Conservation (phyloP, 116 monocot genomes). For the Phalaenopsis hybrid region DNA sequence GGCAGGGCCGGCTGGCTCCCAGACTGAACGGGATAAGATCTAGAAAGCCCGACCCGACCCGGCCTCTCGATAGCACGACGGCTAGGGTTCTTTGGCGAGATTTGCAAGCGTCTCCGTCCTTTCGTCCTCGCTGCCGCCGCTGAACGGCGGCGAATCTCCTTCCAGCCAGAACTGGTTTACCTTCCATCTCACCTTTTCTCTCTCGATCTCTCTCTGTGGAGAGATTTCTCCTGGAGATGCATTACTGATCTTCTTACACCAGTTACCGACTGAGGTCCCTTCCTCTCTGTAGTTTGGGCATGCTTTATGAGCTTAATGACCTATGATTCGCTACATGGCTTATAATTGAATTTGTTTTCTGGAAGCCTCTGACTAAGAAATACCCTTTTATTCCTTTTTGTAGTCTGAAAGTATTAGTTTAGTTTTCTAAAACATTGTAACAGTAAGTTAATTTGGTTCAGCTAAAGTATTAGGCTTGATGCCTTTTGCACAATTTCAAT, state of each 20-base stretch:
- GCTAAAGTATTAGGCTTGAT: background rate
- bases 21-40: background rate
- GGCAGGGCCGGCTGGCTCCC: background rate
- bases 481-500: background rate
- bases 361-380: background rate
- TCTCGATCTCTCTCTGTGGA: background rate
- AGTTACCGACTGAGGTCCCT: background rate
- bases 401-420: background rate
- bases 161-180: background rate
- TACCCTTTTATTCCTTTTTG: background rate
- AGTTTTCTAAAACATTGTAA: background rate
- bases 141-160: conserved; percentile 4
- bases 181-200: background rate
- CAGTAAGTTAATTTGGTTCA: background rate
- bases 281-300: background rate
- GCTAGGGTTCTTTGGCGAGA: conserved; percentile 2
- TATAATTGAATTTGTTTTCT: background rate
- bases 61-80: background rate
- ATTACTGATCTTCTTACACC: background rate
- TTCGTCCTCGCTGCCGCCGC: conserved; percentile 1
- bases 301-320: background rate
- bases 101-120: background rate
- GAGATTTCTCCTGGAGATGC: background rate
- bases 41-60: conserved; percentile 14
- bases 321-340: background rate